phyloP scores from a whole-genome alignment of 148 eudicot genomes.

The Rheum nobile region DNA sequence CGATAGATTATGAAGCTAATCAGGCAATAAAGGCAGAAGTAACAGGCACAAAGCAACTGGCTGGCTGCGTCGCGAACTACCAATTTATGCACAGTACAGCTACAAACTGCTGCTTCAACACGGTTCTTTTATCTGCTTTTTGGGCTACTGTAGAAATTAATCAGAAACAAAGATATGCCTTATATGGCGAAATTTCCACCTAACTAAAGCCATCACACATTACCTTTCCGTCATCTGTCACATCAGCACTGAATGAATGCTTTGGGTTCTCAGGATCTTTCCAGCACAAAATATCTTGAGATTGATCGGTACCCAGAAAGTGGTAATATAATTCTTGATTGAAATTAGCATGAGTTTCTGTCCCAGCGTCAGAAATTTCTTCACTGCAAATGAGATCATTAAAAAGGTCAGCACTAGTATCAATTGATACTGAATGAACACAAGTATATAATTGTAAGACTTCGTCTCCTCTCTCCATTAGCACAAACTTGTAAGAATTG shows the following conservation, averaged over 20 bases:
- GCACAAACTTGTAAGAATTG: background rate
- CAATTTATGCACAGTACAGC: background rate
- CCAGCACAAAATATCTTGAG: constrained; percentile 93
- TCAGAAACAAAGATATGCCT: background rate
- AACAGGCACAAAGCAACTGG: background rate
- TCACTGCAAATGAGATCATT: constrained; percentile 32
- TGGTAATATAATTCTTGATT: constrained; percentile 83
- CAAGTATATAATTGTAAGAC: background rate
- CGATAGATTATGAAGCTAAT: background rate
- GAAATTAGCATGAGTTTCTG: constrained; percentile 72
- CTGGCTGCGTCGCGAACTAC: background rate
- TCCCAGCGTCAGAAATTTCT: constrained; percentile 75
- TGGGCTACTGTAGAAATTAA: background rate
- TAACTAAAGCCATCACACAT: constrained; percentile 19
- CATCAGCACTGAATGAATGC: constrained; percentile 35
- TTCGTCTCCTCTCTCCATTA: background rate
- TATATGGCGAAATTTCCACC: background rate
- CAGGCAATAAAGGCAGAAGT: background rate
- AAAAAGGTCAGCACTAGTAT: background rate
- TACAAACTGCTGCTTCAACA: background rate
- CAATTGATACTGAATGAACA: background rate
- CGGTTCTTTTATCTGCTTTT: background rate
- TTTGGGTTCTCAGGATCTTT: constrained; percentile 78
- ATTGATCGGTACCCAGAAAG: constrained; percentile 85
- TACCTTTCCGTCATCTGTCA: constrained; percentile 87